A percentile compares a stretch with the other conserved stretches of the same genome.
These are phyloP conservation scores for Mrakia gelida DNA, from an alignment of 768 basidiomycete species.

Conservation along the genomic window DNA sequence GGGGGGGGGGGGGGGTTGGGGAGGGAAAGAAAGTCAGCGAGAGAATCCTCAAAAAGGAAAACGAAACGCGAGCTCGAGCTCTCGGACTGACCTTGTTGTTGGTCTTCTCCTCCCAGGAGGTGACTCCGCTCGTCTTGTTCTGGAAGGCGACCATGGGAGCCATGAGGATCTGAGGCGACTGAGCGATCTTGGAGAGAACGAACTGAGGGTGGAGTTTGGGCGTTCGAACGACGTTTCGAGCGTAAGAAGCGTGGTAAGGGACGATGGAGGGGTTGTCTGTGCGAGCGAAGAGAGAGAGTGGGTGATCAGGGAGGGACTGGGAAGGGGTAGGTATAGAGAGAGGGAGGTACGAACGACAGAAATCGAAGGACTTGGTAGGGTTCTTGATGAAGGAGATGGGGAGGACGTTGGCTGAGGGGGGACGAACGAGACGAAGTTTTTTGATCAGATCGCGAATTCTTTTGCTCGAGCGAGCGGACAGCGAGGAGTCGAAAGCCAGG, in stretches of 20 bases:
- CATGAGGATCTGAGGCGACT: background rate
- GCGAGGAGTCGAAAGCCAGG: too few relatives aligned
- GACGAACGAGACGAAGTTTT: too few relatives aligned
- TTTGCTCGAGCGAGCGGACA: too few relatives aligned
- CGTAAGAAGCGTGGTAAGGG: background rate
- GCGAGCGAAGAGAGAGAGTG: background rate
- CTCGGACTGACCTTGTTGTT: background rate
- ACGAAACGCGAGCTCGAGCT: background rate
- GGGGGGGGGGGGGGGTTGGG: too few relatives aligned
- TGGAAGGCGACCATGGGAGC: background rate
- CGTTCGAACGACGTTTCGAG: background rate
- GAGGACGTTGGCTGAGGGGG: background rate
- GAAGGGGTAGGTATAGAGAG: background rate
- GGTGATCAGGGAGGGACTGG: too few relatives aligned
- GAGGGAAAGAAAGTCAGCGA: too few relatives aligned
- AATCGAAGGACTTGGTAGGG: conserved; percentile 5
- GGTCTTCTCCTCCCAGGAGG: background rate
- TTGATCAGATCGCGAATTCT: too few relatives aligned
- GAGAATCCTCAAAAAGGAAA: background rate
- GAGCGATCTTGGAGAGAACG: background rate
- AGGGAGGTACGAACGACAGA: background rate
- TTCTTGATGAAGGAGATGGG: conserved; percentile 14
- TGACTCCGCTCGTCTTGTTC: background rate
- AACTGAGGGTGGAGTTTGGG: background rate
- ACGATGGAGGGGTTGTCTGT: conserved; percentile 18